Base-by-base conservation (phyloP, 2,329 filamentous ascomycete genomes). In the Colletotrichum tanaceti region DNA sequence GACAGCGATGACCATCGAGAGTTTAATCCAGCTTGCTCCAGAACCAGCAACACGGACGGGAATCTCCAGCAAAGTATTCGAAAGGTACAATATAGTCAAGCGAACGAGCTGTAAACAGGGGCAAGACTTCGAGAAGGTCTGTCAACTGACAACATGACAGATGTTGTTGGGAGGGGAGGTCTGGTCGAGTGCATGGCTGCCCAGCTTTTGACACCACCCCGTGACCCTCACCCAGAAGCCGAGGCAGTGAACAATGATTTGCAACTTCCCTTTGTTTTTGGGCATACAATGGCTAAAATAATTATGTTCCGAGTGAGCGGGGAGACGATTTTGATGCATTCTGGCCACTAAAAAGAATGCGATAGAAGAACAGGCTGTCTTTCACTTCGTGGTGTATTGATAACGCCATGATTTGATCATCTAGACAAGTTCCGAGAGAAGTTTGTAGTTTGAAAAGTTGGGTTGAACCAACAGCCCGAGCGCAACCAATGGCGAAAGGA, bases 401-500 rank as follows among this genome's bases (percentile, higher is more conserved):
- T 44, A 44, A n/a, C 41, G 16, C n/a, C 9, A 44, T 10, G 41
- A n/a, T n/a, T 18, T n/a, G 14, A n/a, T 44, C 18, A 44, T 44
- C 41, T 18, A n/a, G 18, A 7, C 41, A n/a, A 10, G 2, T 9
- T 44, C 2, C 18, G n/a, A n/a, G 54, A 44, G 10, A 58, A n/a
- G 32, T 6, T 38, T 18, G 14, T 13, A 53, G n/a, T 18, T 18
- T 39, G 35, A n/a, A 32, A 47, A 16, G 16, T 44, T 38, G 55
- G 35, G 32, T 61, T 50, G 46, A 53, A 61, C 38, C 61, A 58
- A 50, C 61, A 14, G 22, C 32, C 44, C 32, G 32, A 35, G n/a
- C 57, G 22, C 46, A 44, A 59, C 38, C 46, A 44, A 49, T 58
- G 63, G 41, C 50, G 49, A 62, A 60, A 43, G n/a, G 43, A 20